Evolutionary conservation across 441 rosid species (phyloP), one percentile per base, ranked within the genome.

Genomic region (Hypseocharis bilobata): DNA sequence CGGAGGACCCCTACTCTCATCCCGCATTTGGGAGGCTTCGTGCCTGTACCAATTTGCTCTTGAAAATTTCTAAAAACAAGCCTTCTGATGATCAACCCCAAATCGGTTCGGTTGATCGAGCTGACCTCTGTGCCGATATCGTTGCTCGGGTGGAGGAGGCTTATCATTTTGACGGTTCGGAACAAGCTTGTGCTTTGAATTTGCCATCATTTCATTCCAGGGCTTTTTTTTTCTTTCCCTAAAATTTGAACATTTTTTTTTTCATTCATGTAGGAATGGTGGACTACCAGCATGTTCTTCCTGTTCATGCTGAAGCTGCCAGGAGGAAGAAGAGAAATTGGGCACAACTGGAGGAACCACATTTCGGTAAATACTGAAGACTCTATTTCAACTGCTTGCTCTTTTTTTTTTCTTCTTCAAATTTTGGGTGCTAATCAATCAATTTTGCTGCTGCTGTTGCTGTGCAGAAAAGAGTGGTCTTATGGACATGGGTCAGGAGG

Each of bases 281-380:
- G 36, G 98, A 93, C 73, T 93, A 88, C 73, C 97, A 93, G 79
- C 97, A 90, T 82, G 97, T 93, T 63, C 78, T 93, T 59, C 80
- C 92, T 63, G 88, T 90, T 80, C 97, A 93, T 45, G 93, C 95
- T 3, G 87, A 87, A 60, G 74, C 72, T 71, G 89, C 95, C 13
- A 76, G 77, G 67, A 75, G 79, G 76, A 88, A 78, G 72, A 88
- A 86, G 84, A 81, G 86, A 78, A 83, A 77, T 63, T 80, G 85
- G 84, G 70, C 76, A 34, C 95, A 90, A 75, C 45, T 77, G 66
- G 82, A 65, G 61, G 78, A 80, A 22, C 79, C 86, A 8, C 74
- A 71, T 40, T 73, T 76, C 75, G 95, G 92, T 87, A 66, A 71
- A 47, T 17, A 17, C 2, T 17, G 8, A 0, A 61, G 14, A 57